Evolutionary conservation across 2,329 filamentous ascomycete genomes (phyloP), one percentile per base, ranked within the genome.

Genomic region (Clonostachys rosea): DNA sequence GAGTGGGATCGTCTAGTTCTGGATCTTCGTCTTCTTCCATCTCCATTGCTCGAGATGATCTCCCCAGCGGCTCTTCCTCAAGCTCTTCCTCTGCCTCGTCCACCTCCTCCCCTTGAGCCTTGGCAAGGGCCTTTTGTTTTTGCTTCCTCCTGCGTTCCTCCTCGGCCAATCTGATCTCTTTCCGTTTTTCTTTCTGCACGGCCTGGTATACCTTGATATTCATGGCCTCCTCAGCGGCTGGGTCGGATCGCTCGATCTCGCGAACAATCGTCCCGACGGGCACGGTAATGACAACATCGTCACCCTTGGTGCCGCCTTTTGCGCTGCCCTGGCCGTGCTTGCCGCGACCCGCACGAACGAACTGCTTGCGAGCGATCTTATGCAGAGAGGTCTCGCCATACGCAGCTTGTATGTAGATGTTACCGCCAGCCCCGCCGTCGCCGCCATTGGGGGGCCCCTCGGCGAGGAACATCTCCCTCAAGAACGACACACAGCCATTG

Each of bases 391-490:
- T 97, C 67, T 97, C 88, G 49, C 91, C 90, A 47, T 87, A 84
- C 2, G 95, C 83, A 8, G 94, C 91, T 68, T 97, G 92, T 49
- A 99, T 95, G 65, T 95, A 97, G 54, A 99, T 76, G 58, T 87
- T 95, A 37, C 94, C 94, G 51, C 94, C 94, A 47, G 83, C 87
- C 5, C 94, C 94, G 40, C 94, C 94, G 62, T 99, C 91, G 50
- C 94, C 94, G 43, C 94, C 94, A 65, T 99, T 97, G 10, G 94
- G 83, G 11, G 94, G 94, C 0, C 94, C 94, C 53, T 95, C 85
- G 41, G 85, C 81, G 33, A 96, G 76, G 66, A 88, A 97, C 52
- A 92, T 92, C 59, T 99, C 94, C 17, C 92, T 86, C 40, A 95
- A 71, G 63, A 97, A 99, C 1, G 94, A 94, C 44, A 97, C 89